A percentile compares a stretch with the other conserved stretches of the same genome.
phyloP scores from a whole-genome alignment of 257 asterid genomes.

The Rauvolfia tetraphylla region DNA sequence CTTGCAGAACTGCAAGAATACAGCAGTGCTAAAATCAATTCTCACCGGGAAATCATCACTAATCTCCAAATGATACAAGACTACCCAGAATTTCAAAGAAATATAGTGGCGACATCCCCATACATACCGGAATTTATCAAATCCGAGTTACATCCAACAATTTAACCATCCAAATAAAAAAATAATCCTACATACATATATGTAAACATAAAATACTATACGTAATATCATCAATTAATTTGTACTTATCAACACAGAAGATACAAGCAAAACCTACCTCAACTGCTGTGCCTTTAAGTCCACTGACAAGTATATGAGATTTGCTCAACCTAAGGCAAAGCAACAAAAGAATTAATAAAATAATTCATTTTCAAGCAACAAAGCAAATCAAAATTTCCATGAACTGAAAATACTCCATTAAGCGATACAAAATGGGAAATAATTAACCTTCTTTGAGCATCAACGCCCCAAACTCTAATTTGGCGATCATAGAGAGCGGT shows the following conservation, averaged over 20 bases:
- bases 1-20: constrained; percentile 79
- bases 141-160: background rate
- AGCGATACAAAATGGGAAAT: background rate
- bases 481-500: constrained; percentile 99
- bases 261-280: constrained; percentile 49
- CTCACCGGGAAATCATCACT: background rate
- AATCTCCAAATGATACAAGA: background rate
- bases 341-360: background rate
- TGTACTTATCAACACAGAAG: background rate
- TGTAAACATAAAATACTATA: no score
- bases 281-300: constrained; percentile 72
- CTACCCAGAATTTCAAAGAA: background rate
- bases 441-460: constrained; percentile 85
- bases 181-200: no score
- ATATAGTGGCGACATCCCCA: background rate
- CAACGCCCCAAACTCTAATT: constrained; percentile 99
- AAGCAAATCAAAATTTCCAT: background rate
- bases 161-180: background rate
- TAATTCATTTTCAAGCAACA: background rate
- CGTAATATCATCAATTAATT: background rate
- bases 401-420: background rate
- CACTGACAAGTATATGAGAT: constrained; percentile 79
- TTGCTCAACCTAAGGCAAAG: constrained; percentile 65
- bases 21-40: background rate
- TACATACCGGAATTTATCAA: background rate